Base-by-base conservation (phyloP, 768 basidiomycete species). In the Lentinus brumalis region DNA sequence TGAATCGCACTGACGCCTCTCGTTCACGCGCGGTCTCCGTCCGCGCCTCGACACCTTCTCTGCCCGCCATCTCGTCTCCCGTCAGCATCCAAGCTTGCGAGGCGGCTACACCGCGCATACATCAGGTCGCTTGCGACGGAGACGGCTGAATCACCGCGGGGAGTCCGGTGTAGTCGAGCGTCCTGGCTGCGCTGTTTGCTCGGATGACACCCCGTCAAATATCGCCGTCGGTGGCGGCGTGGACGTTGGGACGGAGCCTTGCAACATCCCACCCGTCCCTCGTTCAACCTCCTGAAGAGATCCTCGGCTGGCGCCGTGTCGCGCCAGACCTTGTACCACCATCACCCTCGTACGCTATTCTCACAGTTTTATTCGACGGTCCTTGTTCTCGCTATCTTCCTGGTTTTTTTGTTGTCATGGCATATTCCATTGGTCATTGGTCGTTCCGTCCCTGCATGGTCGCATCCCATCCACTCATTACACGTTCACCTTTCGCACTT, bases 31-130 rank as follows among this genome's bases (percentile, higher is more conserved):
- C 6, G 8, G 5, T 16, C 38, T 16, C 50, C 50, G 5, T n/a
- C 21, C 18, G 16, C 38, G 10, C 50, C 40, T 38, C 26, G 38
- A 35, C 2, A 26, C 2, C 31, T 26, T 18, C 60, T 14, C 10
- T 10, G 12, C 32, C 30, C 55, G 73, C 50, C 66, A 44, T 47
- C 40, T 56, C 29, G 30, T 52, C 70, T 26, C 60, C 67, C 29
- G 26, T 49, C 46, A 49, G 58, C 40, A 31, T 50, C 9, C 16
- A 45, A 16, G 44, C 14, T 10, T 26, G 46, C 46, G 26, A 10
- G 46, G 21, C 21, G 3, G 14, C n/a, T 45, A 21, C 9, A 21
- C 8, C 44, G 44, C 35, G 21, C 44, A 21, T 45, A 8, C 44
- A 45, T 9, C n/a, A 6, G 14, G 21, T 14, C 46, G 26, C 18